Evolutionary conservation across 2,329 filamentous ascomycete genomes (phyloP), one percentile per base, ranked within the genome.

Genomic region (Mariannaea sp.): DNA sequence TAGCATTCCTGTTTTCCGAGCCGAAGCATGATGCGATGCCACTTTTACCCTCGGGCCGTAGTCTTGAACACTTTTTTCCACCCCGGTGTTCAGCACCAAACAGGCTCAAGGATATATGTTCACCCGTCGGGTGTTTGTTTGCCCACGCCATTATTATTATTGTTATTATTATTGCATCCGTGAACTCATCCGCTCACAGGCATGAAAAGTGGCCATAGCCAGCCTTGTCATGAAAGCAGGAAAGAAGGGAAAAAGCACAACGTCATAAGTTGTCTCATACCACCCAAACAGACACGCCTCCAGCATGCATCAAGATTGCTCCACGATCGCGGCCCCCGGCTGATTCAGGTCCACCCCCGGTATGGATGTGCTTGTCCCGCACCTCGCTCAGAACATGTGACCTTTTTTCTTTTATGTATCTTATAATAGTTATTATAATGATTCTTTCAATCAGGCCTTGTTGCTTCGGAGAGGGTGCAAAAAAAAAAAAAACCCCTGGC

Each of bases 371-470:
- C 60, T 47, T 64, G 55, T 56, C 54, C 63, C 63, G 61, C 63
- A 61, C 63, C 57, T 56, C 57, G 58, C 54, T 42, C 12, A 8
- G 52, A 60, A 29, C 63, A 65, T 65, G 63, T 65, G 63, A 65
- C 59, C 41, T 49, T 27, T 38, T 35, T 22, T 54, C 52, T 47
- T 55, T 57, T 58, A 19, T 45, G 40, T 27, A 42, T 2, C 33
- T 2, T 4, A 10, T 8, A 54, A 29, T n/a, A n/a, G n/a, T n/a
- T n/a, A n/a, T n/a, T n/a, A n/a, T n/a, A n/a, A n/a, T n/a, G n/a
- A n/a, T n/a, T n/a, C n/a, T n/a, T n/a, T n/a, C n/a, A n/a, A n/a
- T n/a, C n/a, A n/a, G n/a, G n/a, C n/a, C n/a, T 14, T 14, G 26
- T 29, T 35, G 22, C 36, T 24, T 13, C n/a, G 35, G n/a, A n/a